A percentile compares a stretch with the other conserved stretches of the same genome.
Evolutionary conservation across 768 basidiomycete genomes (phyloP).

Genomic region (Cystobasidium ongulense): DNA sequence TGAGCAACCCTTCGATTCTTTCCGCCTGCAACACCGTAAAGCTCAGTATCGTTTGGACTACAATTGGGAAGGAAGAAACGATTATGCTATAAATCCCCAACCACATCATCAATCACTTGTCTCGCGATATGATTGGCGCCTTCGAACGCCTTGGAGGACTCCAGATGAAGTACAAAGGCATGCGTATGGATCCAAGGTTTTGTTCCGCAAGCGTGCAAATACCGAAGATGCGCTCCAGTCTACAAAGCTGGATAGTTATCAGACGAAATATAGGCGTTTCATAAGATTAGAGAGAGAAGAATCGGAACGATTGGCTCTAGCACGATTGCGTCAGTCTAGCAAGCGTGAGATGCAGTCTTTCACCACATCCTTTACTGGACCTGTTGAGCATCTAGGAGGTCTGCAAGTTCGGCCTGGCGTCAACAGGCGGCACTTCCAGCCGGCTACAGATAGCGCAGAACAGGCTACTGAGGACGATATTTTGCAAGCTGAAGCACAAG

Average conservation of each 20-base stretch:
- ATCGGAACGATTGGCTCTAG: constrained; percentile 4
- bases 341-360: background rate
- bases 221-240: background rate
- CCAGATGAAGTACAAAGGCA: background rate
- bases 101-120: constrained; percentile 1
- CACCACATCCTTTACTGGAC: background rate
- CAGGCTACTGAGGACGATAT: background rate
- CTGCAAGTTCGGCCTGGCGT: background rate
- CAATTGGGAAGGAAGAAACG: background rate
- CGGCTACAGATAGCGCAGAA: background rate
- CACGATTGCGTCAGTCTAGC: background rate
- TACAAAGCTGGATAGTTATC: background rate
- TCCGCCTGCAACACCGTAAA: constrained; percentile 13
- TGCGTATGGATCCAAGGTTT: background rate
- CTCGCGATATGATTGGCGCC: constrained; percentile 27
- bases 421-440: background rate
- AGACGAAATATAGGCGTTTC: constrained; percentile 1
- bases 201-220: constrained; percentile 3
- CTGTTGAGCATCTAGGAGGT: background rate
- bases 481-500: background rate
- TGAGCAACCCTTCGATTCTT: constrained; percentile 3
- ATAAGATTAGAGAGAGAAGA: constrained; percentile 7
- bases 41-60: constrained; percentile 7
- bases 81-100: background rate
- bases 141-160: constrained; percentile 2